Evolutionary conservation across 1,139 yeast genomes (phyloP), one percentile per base, ranked within the genome.

Genomic region (Yamadazyma triangularis): DNA sequence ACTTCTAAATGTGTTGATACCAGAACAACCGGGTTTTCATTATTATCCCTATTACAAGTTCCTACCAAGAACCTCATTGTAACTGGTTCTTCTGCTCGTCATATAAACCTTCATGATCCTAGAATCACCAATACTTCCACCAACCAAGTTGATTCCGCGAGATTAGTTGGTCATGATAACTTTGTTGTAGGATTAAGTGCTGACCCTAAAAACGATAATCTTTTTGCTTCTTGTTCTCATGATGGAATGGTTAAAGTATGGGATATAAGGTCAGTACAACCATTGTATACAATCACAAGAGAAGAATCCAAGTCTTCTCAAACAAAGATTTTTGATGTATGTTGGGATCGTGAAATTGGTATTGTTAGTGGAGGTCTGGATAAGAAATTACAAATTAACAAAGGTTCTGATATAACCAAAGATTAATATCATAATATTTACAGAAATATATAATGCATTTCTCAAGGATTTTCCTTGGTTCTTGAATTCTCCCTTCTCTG

Each of bases 71-170:
- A 81, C 41, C 66, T 91, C 36, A 64, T 93, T 31, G 95, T 91
- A 7, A 77, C 93, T 33, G 99, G 99, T 13, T 88, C 96, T 4
- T 83, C 95, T n/a, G 96, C 96, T 13, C 84, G 97, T 59, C 97
- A 89, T 57, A 88, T 91, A 45, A 82, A 88, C 39, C 67, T 89
- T 41, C 95, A 87, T 53, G 99, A 91, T 56, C 97, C 97, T 33
- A 74, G 97, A 56, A 53, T 60, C 30, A 18, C 20, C 9, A 41
- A 50, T 23, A 55, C 47, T 10, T 64, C 63, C 6, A 52, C 65
- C 8, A 68, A 63, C 36, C 60, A 56, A 29, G 26, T 28, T 6
- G 61, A 72, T 10, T 65, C 75, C 4, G 61, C 72, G 14, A 93
- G 89, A 53, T 70, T 91, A 34, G 69, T 79, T 27, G 98, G 99